phyloP scores from a whole-genome alignment of 2,329 filamentous ascomycete species.

The Bipolaris victoriae region DNA sequence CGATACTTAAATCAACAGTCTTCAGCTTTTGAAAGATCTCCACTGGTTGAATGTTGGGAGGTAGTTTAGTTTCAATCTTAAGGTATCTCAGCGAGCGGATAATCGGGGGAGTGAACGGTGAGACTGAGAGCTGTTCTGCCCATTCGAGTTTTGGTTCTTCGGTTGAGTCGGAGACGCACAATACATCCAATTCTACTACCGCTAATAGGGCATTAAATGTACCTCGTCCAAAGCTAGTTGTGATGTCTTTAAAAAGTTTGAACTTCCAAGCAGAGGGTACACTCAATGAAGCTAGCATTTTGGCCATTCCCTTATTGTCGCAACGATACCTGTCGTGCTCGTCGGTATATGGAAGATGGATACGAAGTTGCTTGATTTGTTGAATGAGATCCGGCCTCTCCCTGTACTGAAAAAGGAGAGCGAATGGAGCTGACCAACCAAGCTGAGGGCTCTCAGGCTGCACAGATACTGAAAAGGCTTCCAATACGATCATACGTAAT shows the following conservation, averaged over 20 bases:
- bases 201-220: constrained; percentile 3
- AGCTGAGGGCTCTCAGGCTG: background rate
- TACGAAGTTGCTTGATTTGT: constrained; percentile 17
- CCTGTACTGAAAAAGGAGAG: constrained; percentile 8
- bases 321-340: too few relatives aligned
- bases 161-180: constrained; percentile 14
- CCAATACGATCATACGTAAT: constrained; percentile 12
- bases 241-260: background rate
- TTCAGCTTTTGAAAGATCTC: background rate
- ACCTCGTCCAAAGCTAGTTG: background rate
- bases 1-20: constrained; percentile 10
- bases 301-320: background rate
- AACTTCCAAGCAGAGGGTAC: background rate
- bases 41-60: background rate
- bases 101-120: background rate
- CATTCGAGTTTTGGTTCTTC: background rate
- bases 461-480: background rate
- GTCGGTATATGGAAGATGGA: background rate
- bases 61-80: constrained; percentile 1
- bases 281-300: background rate
- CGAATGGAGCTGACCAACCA: background rate
- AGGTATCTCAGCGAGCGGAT: constrained; percentile 3
- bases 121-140: background rate
- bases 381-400: constrained; percentile 7
- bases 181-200: constrained; percentile 11